Percentiles rank a stretch among this genome's conserved stretches.
phyloP scores from a whole-genome alignment of 768 basidiomycete species.

The Coprinopsis cinerea region DNA sequence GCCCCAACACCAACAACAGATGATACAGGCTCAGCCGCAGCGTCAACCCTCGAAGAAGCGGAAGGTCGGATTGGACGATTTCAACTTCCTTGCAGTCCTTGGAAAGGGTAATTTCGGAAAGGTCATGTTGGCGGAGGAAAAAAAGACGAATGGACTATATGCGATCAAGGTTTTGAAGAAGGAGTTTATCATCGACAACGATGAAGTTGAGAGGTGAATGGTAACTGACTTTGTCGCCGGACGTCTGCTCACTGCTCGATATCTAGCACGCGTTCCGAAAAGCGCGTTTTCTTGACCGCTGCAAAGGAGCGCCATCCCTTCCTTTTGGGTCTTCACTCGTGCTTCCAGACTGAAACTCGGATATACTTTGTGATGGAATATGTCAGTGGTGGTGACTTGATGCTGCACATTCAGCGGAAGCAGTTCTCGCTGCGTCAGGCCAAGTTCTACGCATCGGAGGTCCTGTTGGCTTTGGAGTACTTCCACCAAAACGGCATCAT shows the following conservation, averaged over 20 bases:
- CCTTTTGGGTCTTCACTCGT: slow-evolving; percentile 92
- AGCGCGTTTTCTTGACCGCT: slow-evolving; percentile 96
- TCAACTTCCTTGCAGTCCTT: slow-evolving; percentile 97
- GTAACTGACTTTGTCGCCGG: slow-evolving; percentile 16
- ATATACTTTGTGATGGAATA: slow-evolving; percentile 99
- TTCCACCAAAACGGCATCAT: slow-evolving; percentile 99
- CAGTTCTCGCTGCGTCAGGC: slow-evolving; percentile 98
- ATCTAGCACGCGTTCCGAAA: slow-evolving; percentile 92
- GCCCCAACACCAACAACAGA: slow-evolving; percentile 26
- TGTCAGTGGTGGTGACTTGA: slow-evolving; percentile 96
- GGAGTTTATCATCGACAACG: slow-evolving; percentile 99
- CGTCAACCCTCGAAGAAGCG: slow-evolving; percentile 53
- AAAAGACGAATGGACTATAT: slow-evolving; percentile 79
- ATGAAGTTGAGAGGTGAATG: slow-evolving; percentile 98
- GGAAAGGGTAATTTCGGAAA: slow-evolving; percentile 99
- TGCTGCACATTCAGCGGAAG: slow-evolving; percentile 98
- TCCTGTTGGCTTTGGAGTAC: slow-evolving; percentile 92
- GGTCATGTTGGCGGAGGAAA: slow-evolving; percentile 99
- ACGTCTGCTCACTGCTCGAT: not conserved
- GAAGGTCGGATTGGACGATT: slow-evolving; percentile 95
- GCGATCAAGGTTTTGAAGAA: slow-evolving; percentile 99
- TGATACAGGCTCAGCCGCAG: no score
- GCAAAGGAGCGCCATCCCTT: slow-evolving; percentile 97
- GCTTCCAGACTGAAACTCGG: slow-evolving; percentile 99
- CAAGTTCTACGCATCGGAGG: slow-evolving; percentile 98